Evolutionary conservation across 1,284 basidiomycete genomes (phyloP), one percentile per base, ranked within the genome.

Genomic region (Ceratobasidium theobromae): DNA sequence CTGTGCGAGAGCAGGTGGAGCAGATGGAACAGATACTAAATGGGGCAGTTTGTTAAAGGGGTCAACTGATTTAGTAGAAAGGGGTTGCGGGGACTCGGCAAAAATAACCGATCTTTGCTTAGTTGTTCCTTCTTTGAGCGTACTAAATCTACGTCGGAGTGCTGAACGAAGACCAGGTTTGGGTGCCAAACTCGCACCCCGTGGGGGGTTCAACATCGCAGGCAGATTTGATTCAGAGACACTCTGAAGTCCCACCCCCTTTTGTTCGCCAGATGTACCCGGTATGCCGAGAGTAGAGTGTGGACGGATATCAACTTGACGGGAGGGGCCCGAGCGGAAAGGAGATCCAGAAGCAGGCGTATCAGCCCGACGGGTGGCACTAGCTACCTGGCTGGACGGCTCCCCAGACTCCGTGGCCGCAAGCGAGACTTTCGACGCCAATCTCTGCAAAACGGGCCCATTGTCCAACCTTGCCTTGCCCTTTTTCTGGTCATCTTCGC

Each of bases 81-180:
- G 60, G 25, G 60, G 35, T 38, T 53, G 30, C 1, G 60, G 60
- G 8, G 60, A 53, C 27, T 64, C 60, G 33, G 60, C 60, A 25
- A 64, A 64, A 21, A 64, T 9, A 14, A 64, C 58, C 30, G 58
- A 64, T 14, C 33, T 32, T n/a, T 51, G 58, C 21, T 64, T 51
- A 14, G 32, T 30, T 30, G 57, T 49, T 12, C 40, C 38, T 14
- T 48, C 45, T 30, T 35, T 25, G n/a, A 52, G 33, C 27, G 48
- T 51, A 16, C 48, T 40, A 23, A 64, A n/a, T 27, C 52, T 51
- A 28, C 58, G 58, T 28, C 45, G 48, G 11, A 64, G 14, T 4
- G 58, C 58, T 2, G 58, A 64, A 21, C 58, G 58, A 28, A 64
- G 58, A 27, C 25, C 35, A 38, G 32, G 9, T 27, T 40, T 64